Evolutionary conservation across 495 filamentous ascomycete genomes (phyloP).

Genomic region (Tuber indicum): DNA sequence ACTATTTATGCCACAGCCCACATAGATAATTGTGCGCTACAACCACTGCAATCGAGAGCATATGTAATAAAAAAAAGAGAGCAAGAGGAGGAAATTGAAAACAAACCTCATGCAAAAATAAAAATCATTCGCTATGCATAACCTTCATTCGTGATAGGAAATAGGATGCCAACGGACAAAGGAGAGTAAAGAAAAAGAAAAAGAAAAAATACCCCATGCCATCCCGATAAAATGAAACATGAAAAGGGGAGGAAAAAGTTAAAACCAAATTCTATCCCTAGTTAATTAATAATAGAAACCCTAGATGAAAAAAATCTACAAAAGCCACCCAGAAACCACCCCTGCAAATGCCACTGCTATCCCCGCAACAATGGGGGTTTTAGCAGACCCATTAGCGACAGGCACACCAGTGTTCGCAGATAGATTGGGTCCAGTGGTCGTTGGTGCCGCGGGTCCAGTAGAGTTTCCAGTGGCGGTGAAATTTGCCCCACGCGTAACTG

Average conservation of each 20-base stretch:
- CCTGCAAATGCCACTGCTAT: conserved; percentile 28
- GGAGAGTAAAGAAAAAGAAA: conserved; percentile 29
- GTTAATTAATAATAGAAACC: background rate
- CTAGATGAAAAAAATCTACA: conserved; percentile 32
- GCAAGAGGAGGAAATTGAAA: background rate
- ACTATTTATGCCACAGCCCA: background rate
- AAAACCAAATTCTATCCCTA: background rate
- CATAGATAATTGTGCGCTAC: background rate
- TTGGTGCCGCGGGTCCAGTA: conserved; percentile 4
- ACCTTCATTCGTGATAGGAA: conserved; percentile 14
- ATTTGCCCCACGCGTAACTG: conserved; percentile 14
- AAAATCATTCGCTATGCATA: conserved; percentile 32
- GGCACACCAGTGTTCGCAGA: conserved; percentile 13
- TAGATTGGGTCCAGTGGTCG: background rate
- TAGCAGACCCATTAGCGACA: background rate
- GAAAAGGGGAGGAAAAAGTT: background rate
- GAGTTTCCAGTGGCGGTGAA: conserved; percentile 25
- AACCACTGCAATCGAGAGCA: background rate
- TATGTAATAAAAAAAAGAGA: background rate
- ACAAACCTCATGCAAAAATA: background rate
- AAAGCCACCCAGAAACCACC: conserved; percentile 41
- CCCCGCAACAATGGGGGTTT: conserved; percentile 13
- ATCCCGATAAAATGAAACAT: conserved; percentile 19
- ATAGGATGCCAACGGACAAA: conserved; percentile 17
- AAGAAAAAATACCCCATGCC: conserved; percentile 19